Conservation (phyloP, 1,139 yeast genomes). For the Scheffersomyces quercinus region DNA sequence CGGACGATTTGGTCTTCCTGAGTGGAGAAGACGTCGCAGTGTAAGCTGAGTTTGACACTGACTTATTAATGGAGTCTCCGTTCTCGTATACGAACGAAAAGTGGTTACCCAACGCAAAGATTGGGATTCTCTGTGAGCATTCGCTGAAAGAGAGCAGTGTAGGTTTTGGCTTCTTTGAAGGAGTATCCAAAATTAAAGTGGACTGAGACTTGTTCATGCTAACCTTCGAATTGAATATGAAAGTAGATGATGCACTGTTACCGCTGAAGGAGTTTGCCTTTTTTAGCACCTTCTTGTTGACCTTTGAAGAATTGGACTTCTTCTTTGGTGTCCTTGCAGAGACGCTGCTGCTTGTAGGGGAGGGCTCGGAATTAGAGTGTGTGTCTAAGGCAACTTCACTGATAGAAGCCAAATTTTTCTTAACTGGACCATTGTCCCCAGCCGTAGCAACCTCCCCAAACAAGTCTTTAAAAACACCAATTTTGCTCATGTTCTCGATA, state of each 20-base stretch:
- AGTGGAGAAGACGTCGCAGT: constrained; percentile 4
- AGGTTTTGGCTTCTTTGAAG: constrained; percentile 10
- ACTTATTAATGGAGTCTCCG: constrained; percentile 8
- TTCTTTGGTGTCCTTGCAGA: constrained; percentile 3
- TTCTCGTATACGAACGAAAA: constrained; percentile 23
- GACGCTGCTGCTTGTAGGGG: constrained; percentile 1
- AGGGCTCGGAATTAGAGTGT: not conserved
- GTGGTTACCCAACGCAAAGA: constrained; percentile 15
- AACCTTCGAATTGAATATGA: not conserved
- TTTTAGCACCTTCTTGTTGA: constrained; percentile 13
- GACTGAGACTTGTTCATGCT: not conserved
- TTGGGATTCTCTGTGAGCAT: constrained; percentile 26
- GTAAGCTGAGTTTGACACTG: constrained; percentile 2
- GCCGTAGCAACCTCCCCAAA: constrained; percentile 1
- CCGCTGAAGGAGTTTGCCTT: constrained; percentile 16
- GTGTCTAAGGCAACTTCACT: not conserved
- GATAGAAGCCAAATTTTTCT: not conserved
- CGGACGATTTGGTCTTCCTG: constrained; percentile 17
- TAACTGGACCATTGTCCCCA: not conserved
- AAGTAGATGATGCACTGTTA: constrained; percentile 1
- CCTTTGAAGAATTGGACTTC: constrained; percentile 8
- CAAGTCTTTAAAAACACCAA: constrained; percentile 1
- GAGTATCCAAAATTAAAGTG: constrained; percentile 1
- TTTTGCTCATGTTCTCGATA: not conserved
- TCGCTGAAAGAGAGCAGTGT: constrained; percentile 26